Base-by-base conservation (phyloP, 495 filamentous ascomycete species). In the Penicillium robsamsonii region DNA sequence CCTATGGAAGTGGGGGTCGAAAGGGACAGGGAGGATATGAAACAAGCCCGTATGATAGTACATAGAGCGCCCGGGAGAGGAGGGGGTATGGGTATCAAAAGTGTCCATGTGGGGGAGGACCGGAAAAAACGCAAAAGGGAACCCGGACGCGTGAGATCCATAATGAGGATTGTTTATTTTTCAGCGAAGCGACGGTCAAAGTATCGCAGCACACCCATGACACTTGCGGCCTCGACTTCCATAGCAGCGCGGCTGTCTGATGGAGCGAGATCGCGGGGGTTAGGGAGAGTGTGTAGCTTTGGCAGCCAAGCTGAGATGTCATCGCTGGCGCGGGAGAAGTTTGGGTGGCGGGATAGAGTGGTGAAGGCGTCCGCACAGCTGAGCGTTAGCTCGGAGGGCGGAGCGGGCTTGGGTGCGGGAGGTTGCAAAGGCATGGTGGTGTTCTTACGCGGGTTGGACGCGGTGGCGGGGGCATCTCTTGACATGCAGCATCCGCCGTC, bases 151-250 rank as follows among this genome's bases (percentile, higher is more conserved):
- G 37, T 50, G 29, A 22, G 13, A 51, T 50, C 35, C 40, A 18
- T 4, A 24, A 27, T 6, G 31, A 38, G 27, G 20, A 20, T 35
- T 31, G 2, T 55, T 70, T 66, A 76, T 67, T 78, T 77, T 54
- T 77, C 71, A 24, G 74, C 72, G 49, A 96, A 96, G 38, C 90
- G 70, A 37, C 89, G 80, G 65, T 96, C 91, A 65, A 96, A 91
- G 54, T 86, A 85, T 59, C 87, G 89, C 53, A 96, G 68, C 29
- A 94, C 90, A 38, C 85, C 84, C 86, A 93, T 91, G 25, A 96
- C 89, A 66, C 87, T 92, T 5, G 89, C 89, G 1, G 90, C 88
- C 65, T 96, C 90, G 9, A 96, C 85, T 65, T 93, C 88, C 60
- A 91, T 83, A 6, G 88, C 85, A 20, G 80, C 80, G 55, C 84